Evolutionary conservation across 345 rosid species (phyloP).

Genomic region (Nephelium lappaceum): DNA sequence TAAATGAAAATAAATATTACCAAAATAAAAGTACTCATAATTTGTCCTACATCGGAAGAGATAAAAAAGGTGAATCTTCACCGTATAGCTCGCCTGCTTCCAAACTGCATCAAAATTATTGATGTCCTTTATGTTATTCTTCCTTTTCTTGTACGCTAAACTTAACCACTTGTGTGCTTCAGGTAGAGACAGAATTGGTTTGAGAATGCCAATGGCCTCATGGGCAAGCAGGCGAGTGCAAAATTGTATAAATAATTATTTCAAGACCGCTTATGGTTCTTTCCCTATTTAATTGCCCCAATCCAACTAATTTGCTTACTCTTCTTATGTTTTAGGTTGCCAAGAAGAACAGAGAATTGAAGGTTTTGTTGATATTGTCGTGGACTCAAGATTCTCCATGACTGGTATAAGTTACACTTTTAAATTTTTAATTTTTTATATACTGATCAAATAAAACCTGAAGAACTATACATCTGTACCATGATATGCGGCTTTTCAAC

Average conservation of each 20-base stretch:
- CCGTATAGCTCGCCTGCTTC: neutral
- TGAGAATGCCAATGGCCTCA: conserved; percentile 92
- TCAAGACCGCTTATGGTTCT: too few species aligned
- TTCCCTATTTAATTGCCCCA: too few species aligned
- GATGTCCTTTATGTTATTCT: neutral
- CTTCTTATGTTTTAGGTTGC: too few species aligned
- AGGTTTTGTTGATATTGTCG: conserved; percentile 42
- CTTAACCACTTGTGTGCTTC: conserved; percentile 20
- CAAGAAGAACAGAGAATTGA: too few species aligned
- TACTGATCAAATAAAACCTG: neutral
- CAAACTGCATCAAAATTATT: neutral
- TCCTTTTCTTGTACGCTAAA: neutral
- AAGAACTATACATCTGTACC: too few species aligned
- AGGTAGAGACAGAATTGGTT: conserved; percentile 93
- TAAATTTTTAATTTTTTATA: too few species aligned
- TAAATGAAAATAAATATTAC: too few species aligned
- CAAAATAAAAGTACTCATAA: too few species aligned
- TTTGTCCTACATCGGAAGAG: neutral
- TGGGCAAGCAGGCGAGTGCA: conserved; percentile 75
- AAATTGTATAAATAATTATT: too few species aligned
- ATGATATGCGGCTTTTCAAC: too few species aligned
- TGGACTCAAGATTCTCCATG: conserved; percentile 82
- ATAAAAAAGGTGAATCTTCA: neutral
- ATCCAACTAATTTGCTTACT: too few species aligned
- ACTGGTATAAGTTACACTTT: conserved; percentile 56